phyloP scores from a whole-genome alignment of 1,139 yeast species.

The Nakaseomyces kungkrabaensis region DNA sequence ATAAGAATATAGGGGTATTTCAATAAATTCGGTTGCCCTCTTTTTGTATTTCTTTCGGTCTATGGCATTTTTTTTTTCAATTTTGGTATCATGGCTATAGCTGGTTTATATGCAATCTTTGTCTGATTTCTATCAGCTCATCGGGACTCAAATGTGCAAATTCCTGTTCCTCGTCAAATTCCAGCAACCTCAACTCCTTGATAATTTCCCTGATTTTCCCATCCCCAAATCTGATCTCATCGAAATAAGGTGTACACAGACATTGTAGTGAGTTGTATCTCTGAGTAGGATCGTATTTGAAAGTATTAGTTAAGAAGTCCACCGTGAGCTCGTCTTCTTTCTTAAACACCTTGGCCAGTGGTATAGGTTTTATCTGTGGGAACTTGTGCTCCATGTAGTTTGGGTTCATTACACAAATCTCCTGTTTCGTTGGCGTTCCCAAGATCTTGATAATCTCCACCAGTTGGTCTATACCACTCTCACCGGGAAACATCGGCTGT shows the following conservation, averaged over 20 bases:
- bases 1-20: not conserved
- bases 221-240: constrained; percentile 22
- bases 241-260: constrained; percentile 26
- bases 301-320: constrained; percentile 22
- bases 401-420: constrained; percentile 91
- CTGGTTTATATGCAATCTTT: constrained; percentile 8
- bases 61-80: too few relatives aligned
- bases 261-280: constrained; percentile 28
- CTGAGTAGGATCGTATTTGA: constrained; percentile 29
- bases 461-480: constrained; percentile 91
- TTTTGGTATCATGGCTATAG: not conserved
- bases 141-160: constrained; percentile 21
- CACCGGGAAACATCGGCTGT: constrained; percentile 96
- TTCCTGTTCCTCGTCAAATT: constrained; percentile 22
- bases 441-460: constrained; percentile 92
- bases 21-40: too few relatives aligned
- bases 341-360: constrained; percentile 73
- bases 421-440: constrained; percentile 92
- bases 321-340: constrained; percentile 31
- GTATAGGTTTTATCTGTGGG: constrained; percentile 93
- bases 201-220: constrained; percentile 18
- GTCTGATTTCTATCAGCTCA: constrained; percentile 19
- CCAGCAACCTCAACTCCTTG: constrained; percentile 1
- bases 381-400: constrained; percentile 95
- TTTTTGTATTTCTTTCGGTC: not conserved